Evolutionary conservation across 257 asterid genomes (phyloP).

Genomic region (Nicotiana tabacum): DNA sequence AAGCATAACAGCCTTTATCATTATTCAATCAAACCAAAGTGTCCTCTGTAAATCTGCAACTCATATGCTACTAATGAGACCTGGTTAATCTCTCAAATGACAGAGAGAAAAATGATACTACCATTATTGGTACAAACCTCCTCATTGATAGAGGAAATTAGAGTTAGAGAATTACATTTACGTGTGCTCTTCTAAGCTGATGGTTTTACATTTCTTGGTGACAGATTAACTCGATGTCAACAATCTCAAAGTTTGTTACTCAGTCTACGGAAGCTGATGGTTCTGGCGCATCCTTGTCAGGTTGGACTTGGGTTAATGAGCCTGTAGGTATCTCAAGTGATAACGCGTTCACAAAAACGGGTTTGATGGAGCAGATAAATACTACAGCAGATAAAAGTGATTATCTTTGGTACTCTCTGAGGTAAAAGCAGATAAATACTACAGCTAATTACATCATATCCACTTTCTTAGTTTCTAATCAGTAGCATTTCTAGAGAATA

Average conservation of each 20-base stretch:
- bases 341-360: constrained; percentile 44
- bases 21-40: not conserved
- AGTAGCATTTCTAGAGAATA: not conserved
- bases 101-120: not conserved
- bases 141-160: not conserved
- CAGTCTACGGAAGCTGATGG: constrained; percentile 43
- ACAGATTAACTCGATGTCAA: constrained; percentile 71
- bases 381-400: constrained; percentile 82
- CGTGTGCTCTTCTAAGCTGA: constrained; percentile 4
- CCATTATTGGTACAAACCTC: not conserved
- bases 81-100: not conserved
- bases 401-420: constrained; percentile 74
- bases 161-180: not conserved
- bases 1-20: not conserved
- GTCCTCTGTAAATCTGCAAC: not conserved
- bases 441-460: not conserved
- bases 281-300: constrained; percentile 34
- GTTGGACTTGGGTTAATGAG: constrained; percentile 79
- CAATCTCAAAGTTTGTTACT: constrained; percentile 40
- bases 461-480: not conserved
- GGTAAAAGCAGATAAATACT: constrained; percentile 31
- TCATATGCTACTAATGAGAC: not conserved
- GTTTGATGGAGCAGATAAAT: constrained; percentile 74
- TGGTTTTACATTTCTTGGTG: constrained; percentile 11
- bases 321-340: constrained; percentile 81